phyloP scores from a whole-genome alignment of 768 basidiomycete species.

The Boletus sp. region DNA sequence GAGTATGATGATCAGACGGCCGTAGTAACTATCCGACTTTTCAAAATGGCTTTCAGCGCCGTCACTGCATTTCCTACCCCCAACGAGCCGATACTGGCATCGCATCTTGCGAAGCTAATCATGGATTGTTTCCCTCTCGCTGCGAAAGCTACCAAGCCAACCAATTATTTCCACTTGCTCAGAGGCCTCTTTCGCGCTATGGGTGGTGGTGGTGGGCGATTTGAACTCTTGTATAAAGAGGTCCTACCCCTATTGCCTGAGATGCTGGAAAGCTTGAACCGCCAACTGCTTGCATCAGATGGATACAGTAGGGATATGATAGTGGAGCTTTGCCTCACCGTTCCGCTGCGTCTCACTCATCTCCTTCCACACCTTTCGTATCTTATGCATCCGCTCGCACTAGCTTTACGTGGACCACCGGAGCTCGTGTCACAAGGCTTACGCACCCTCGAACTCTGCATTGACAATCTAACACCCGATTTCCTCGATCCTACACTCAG shows the following conservation, averaged over 20 bases:
- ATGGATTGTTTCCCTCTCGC: constrained; percentile 97
- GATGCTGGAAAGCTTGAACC: constrained; percentile 92
- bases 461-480: constrained; percentile 96
- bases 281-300: constrained; percentile 82
- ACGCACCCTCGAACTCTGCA: constrained; percentile 95
- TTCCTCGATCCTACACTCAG: constrained; percentile 95
- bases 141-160: constrained; percentile 85
- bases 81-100: constrained; percentile 92
- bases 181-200: constrained; percentile 91
- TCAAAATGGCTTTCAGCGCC: constrained; percentile 93
- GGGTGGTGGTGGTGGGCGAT: constrained; percentile 86
- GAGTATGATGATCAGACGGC: constrained; percentile 80
- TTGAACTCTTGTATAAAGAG: constrained; percentile 93
- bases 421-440: constrained; percentile 95
- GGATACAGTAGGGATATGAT: constrained; percentile 86
- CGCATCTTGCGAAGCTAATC: constrained; percentile 87
- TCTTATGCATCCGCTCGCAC: constrained; percentile 92
- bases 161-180: constrained; percentile 89
- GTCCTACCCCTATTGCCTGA: constrained; percentile 94
- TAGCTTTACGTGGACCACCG: constrained; percentile 80
- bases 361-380: constrained; percentile 92
- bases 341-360: constrained; percentile 92
- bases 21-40: constrained; percentile 81
- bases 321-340: constrained; percentile 95
- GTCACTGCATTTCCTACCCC: constrained; percentile 66